A percentile compares a stretch with the other conserved stretches of the same genome.
phyloP scores from a whole-genome alignment of 768 basidiomycete species.

The Tephrocybe rancida region DNA sequence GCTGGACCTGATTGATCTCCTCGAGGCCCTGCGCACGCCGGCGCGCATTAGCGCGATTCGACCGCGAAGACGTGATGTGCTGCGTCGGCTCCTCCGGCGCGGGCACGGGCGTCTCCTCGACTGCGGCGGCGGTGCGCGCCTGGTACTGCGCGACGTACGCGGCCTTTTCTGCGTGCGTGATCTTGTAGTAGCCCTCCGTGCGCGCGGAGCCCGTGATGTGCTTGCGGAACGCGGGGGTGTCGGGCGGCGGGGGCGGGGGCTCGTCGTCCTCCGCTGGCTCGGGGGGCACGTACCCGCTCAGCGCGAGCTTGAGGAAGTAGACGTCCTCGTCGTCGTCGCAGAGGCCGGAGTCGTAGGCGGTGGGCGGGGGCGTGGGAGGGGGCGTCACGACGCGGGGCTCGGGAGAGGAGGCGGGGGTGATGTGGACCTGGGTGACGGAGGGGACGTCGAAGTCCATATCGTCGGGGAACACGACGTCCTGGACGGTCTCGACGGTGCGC shows the following conservation, averaged over 20 bases:
- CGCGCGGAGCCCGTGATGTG: conserved; percentile 88
- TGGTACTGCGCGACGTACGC: conserved; percentile 91
- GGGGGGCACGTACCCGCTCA: conserved; percentile 41
- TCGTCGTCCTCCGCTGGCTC: conserved; percentile 23
- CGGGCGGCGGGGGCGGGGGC: conserved; percentile 32
- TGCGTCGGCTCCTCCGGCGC: conserved; percentile 49
- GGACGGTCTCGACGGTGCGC: conserved; percentile 34
- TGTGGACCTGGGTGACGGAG: conserved; percentile 49
- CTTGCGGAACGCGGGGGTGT: conserved; percentile 61
- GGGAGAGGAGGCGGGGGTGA: conserved; percentile 46
- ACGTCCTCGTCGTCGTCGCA: conserved; percentile 90
- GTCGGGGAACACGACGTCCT: conserved; percentile 54
- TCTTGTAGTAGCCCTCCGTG: conserved; percentile 95
- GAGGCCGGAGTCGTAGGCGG: conserved; percentile 57
- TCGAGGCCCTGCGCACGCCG: conserved; percentile 92
- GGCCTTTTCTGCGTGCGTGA: conserved; percentile 89
- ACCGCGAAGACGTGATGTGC: conserved; percentile 75
- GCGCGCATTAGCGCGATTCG: conserved; percentile 91
- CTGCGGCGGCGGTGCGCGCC: conserved; percentile 48
- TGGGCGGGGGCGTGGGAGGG: conserved; percentile 50
- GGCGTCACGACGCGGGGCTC: conserved; percentile 40
- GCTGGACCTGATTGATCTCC: conserved; percentile 91
- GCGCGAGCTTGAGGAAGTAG: conserved; percentile 70
- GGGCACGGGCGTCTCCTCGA: conserved; percentile 43
- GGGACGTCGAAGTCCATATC: conserved; percentile 52